phyloP scores from a whole-genome alignment of 2,329 filamentous ascomycete genomes.

The Didymella pinodella region DNA sequence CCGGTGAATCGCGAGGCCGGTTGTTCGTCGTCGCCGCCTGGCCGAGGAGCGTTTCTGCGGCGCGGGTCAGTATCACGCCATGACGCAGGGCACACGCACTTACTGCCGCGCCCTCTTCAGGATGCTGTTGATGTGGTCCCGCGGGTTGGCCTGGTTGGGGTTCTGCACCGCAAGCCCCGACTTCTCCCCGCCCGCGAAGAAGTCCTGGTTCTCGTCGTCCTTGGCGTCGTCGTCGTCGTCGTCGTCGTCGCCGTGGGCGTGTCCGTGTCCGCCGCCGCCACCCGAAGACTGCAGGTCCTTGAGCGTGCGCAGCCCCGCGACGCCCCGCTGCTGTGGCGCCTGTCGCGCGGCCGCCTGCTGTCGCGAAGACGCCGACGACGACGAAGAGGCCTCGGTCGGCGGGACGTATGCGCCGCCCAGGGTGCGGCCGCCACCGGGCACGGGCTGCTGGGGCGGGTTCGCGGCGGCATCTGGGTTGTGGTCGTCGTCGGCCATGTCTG shows the following conservation, averaged over 20 bases:
- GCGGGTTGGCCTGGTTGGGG: slow-evolving; percentile 61
- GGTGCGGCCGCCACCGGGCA: slow-evolving; percentile 47
- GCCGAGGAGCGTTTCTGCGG: slow-evolving; percentile 66
- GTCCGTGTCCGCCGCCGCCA: slow-evolving; percentile 50
- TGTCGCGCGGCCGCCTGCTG: slow-evolving; percentile 34
- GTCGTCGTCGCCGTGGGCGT: slow-evolving; percentile 56
- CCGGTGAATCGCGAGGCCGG: slow-evolving; percentile 69
- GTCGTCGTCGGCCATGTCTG: slow-evolving; percentile 49
- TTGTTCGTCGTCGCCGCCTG: slow-evolving; percentile 62
- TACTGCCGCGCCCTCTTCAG: slow-evolving; percentile 57
- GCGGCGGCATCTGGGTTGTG: slow-evolving; percentile 29
- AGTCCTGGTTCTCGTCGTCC: slow-evolving; percentile 68
- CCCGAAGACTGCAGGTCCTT: slow-evolving; percentile 56
- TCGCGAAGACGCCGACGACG: slow-evolving; percentile 41
- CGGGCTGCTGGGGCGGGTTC: slow-evolving; percentile 34
- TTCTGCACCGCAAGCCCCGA: slow-evolving; percentile 75
- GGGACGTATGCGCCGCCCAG: slow-evolving; percentile 49
- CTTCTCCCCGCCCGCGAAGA: slow-evolving; percentile 87
- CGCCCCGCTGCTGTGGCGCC: slow-evolving; percentile 36
- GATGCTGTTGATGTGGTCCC: slow-evolving; percentile 60
- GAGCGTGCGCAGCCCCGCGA: slow-evolving; percentile 53
- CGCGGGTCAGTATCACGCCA: slow-evolving; percentile 28
- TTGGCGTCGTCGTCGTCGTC: slow-evolving; percentile 68
- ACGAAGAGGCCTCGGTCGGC: slow-evolving; percentile 35
- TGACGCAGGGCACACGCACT: slow-evolving; percentile 17